Evolutionary conservation across 768 basidiomycete genomes (phyloP).

Genomic region (Tylopilus sp.): DNA sequence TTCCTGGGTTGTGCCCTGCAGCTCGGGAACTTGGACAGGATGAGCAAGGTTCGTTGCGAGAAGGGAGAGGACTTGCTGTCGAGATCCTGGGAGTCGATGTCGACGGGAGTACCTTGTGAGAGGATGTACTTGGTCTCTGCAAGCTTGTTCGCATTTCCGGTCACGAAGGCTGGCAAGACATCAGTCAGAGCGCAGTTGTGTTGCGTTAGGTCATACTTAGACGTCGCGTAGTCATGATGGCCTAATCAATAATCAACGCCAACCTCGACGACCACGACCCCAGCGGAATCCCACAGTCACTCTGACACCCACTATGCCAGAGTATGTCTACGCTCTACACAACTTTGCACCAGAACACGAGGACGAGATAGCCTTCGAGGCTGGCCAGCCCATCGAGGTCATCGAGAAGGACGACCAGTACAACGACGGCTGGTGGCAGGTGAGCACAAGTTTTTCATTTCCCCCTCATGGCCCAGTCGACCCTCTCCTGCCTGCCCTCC

Average conservation of each 20-base stretch:
- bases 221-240: slow-evolving; percentile 20
- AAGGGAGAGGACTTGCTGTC: slow-evolving; percentile 56
- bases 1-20: slow-evolving; percentile 91
- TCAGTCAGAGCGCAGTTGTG: slow-evolving; percentile 7
- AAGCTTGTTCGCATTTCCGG: slow-evolving; percentile 91
- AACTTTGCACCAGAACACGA: slow-evolving; percentile 90
- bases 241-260: not conserved
- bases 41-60: not conserved
- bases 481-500: slow-evolving; percentile 7
- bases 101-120: slow-evolving; percentile 58
- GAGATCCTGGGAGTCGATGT: slow-evolving; percentile 72
- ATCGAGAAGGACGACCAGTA: slow-evolving; percentile 92
- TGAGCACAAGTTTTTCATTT: slow-evolving; percentile 27
- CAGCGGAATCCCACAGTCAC: slow-evolving; percentile 5
- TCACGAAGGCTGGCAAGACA: slow-evolving; percentile 77
- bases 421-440: slow-evolving; percentile 96
- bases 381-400: slow-evolving; percentile 86
- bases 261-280: slow-evolving; percentile 14
- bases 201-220: slow-evolving; percentile 20
- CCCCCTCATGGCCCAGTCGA: not conserved
- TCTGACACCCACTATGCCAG: slow-evolving; percentile 47
- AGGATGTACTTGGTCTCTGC: slow-evolving; percentile 86
- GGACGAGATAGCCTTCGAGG: slow-evolving; percentile 84
- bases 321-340: slow-evolving; percentile 86
- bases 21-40: slow-evolving; percentile 69